Conservation (phyloP, 1,139 yeast genomes). For the Pichia sp. region DNA sequence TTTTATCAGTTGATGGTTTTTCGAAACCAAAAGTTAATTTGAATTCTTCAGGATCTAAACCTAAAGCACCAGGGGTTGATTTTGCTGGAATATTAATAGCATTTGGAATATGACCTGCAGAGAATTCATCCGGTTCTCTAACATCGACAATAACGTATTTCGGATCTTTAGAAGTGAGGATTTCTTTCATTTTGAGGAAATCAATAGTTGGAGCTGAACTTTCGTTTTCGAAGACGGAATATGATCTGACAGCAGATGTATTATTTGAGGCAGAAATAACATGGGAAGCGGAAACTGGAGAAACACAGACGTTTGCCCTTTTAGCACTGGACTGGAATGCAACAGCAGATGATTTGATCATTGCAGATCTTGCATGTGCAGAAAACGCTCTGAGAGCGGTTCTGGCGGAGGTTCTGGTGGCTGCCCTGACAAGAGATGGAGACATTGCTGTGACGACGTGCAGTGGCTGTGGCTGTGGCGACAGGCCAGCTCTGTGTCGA, state of each 20-base stretch:
- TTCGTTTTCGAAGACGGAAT: slow-evolving; percentile 19
- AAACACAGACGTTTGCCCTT: not conserved
- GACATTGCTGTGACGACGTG: too few species aligned
- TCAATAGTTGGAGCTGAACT: slow-evolving; percentile 26
- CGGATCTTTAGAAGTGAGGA: slow-evolving; percentile 19
- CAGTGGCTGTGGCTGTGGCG: too few species aligned
- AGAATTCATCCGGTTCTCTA: slow-evolving; percentile 81
- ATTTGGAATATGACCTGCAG: slow-evolving; percentile 68
- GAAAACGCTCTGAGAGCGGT: too few species aligned
- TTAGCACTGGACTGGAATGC: not conserved
- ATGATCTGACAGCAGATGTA: too few species aligned
- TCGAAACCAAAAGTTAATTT: slow-evolving; percentile 71
- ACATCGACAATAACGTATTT: slow-evolving; percentile 67
- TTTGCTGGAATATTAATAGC: slow-evolving; percentile 87
- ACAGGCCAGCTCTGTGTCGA: too few species aligned
- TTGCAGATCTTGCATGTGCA: not conserved
- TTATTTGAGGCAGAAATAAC: too few species aligned
- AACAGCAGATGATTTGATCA: not conserved
- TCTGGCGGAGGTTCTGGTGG: too few species aligned
- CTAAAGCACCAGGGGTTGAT: slow-evolving; percentile 91
- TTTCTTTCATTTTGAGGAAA: slow-evolving; percentile 23
- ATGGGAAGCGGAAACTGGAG: too few species aligned
- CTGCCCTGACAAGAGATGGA: too few species aligned
- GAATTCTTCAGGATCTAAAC: slow-evolving; percentile 72
- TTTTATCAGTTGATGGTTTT: slow-evolving; percentile 70